Evolutionary conservation across 2,329 filamentous ascomycete genomes (phyloP), one percentile per base, ranked within the genome.

Genomic region (Cordyceps militaris): DNA sequence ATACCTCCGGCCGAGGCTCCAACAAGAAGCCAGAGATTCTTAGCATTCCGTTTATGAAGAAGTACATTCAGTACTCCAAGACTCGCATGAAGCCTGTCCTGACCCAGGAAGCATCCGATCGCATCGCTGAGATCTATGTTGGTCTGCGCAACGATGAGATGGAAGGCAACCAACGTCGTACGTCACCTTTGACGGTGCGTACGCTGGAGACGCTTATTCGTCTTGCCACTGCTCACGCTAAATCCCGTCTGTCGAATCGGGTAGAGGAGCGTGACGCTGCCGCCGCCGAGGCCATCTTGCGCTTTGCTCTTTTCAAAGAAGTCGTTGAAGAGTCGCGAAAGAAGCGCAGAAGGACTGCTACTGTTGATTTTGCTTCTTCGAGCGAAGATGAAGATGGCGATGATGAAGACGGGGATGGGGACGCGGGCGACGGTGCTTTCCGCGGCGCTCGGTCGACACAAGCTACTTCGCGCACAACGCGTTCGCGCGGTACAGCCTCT

Each of bases 41-140:
- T 56, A 96, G 89, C 74, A 97, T 99, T 60, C 89, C 92, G 0
- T 99, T 99, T 74, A 91, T 99, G 79, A 99, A 99, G 77, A 99
- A 99, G 75, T 99, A 97, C 72, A 95, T 99, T 47, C 94, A 99
- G 70, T 99, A 99, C 71, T 91, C 94, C 63, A 99, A 99, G 77
- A 88, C 84, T 36, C 81, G 94, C 68, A 82, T 96, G 67, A 95
- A 91, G 80, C 94, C 94, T 0, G 78, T 96, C 42, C 77, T 99
- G 61, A 96, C 92, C 0, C 91, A 94, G 68, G 91, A 91, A 46
- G 93, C 94, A 6, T 90, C 91, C 11, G 91, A 97, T 65, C 89
- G 95, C 62, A 96, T 99, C 67, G 86, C 92, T 38, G 83, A 90
- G 32, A 89, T 92, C 16, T 99, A 97, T 70, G 94, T 95, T 36